These are phyloP conservation scores for Mycena vitilis DNA, from an alignment of 768 basidiomycete genomes.

Conservation along the genomic window DNA sequence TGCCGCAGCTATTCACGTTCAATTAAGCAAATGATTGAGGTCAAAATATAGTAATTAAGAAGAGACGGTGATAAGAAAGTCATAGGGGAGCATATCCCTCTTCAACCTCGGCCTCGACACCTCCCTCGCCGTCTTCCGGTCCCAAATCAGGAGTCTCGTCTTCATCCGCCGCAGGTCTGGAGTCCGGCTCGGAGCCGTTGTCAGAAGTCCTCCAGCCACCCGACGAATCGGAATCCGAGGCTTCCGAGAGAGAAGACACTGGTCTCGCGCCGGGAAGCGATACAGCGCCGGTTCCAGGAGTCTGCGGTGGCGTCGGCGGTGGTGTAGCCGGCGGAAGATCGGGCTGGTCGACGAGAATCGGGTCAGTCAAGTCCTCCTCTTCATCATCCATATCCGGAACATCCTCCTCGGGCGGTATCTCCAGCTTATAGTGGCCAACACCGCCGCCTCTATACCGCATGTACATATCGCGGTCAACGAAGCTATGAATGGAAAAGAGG, in stretches of 20 bases:
- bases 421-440: slow-evolving; percentile 41
- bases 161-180: not conserved
- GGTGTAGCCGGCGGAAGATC: not conserved
- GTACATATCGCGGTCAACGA: slow-evolving; percentile 47
- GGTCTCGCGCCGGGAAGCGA: no score
- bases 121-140: slow-evolving; percentile 15
- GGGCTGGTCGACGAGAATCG: no score
- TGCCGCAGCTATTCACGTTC: no score
- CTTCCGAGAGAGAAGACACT: no score
- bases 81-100: no score
- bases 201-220: not conserved
- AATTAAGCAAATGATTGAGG: no score
- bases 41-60: no score
- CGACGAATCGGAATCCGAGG: no score
- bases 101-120: no score
- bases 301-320: not conserved
- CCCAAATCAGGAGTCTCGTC: slow-evolving; percentile 3
- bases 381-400: not conserved
- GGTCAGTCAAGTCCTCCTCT: slow-evolving; percentile 3
- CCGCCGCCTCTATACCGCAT: slow-evolving; percentile 44
- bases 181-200: not conserved
- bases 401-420: no score
- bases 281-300: not conserved
- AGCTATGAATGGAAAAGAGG: slow-evolving; percentile 34
- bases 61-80: no score